Conservation (phyloP, 164 flowering plant species). For the Nelumbo lutea region DNA sequence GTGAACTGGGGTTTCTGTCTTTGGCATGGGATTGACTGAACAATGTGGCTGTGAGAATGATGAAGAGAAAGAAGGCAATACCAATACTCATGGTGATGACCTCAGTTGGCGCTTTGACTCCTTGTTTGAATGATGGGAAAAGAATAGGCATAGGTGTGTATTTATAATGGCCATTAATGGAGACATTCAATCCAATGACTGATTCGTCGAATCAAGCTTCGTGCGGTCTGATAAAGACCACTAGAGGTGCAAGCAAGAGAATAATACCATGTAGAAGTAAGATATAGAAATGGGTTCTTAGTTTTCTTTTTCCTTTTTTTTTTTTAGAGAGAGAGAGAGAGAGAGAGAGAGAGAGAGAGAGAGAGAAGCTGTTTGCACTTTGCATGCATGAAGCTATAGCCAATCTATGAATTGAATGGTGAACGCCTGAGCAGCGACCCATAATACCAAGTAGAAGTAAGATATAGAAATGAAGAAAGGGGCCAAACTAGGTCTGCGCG, state of each 20-base stretch:
- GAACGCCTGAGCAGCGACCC: background rate
- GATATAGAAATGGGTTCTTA: background rate
- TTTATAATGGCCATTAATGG: background rate
- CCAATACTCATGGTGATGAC: background rate
- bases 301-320: no score
- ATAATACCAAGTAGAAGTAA: background rate
- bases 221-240: constrained; percentile 17
- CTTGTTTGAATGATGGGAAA: background rate
- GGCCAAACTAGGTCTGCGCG: constrained; percentile 2
- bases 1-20: constrained; percentile 14
- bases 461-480: background rate
- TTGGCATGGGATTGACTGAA: constrained; percentile 31
- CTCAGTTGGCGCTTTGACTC: background rate
- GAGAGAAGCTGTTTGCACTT: background rate
- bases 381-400: background rate
- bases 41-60: constrained; percentile 16
- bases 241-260: background rate
- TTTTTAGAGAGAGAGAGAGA: background rate
- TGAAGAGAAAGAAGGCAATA: constrained; percentile 1
- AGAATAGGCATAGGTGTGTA: background rate
- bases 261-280: background rate
- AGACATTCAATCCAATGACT: background rate
- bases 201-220: background rate
- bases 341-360: background rate
- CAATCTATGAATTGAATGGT: background rate